A percentile compares a stretch with the other conserved stretches of the same genome.
phyloP scores from a whole-genome alignment of 805 yeast species.

The Monosporozyma servazzii region DNA sequence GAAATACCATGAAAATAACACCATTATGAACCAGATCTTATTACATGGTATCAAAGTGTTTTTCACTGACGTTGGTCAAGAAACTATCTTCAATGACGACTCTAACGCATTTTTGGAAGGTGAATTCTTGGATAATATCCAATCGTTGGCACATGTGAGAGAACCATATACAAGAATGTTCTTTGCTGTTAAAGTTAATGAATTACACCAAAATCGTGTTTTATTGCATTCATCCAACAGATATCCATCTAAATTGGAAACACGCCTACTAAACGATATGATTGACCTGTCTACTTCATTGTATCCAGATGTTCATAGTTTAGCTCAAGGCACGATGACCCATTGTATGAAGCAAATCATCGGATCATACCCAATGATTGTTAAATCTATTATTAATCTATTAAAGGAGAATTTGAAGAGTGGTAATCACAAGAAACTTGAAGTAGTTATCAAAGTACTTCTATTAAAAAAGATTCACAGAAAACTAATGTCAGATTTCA shows the following conservation, averaged over 20 bases:
- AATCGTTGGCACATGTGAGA: slow-evolving; percentile 49
- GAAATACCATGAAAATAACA: slow-evolving; percentile 49
- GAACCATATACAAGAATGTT: slow-evolving; percentile 72
- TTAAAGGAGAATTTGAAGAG: slow-evolving; percentile 41
- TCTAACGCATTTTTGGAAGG: slow-evolving; percentile 47
- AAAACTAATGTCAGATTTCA: slow-evolving; percentile 49
- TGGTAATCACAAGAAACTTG: slow-evolving; percentile 46
- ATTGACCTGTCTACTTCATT: slow-evolving; percentile 56
- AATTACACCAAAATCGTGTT: slow-evolving; percentile 68
- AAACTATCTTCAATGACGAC: slow-evolving; percentile 49
- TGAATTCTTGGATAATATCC: slow-evolving; percentile 48
- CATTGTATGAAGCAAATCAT: slow-evolving; percentile 62
- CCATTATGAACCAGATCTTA: slow-evolving; percentile 51
- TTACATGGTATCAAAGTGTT: slow-evolving; percentile 62
- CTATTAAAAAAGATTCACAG: slow-evolving; percentile 48
- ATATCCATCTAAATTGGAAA: slow-evolving; percentile 57
- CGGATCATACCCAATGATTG: slow-evolving; percentile 51
- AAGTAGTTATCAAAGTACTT: slow-evolving; percentile 56
- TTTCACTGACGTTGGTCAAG: slow-evolving; percentile 74
- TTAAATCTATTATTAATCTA: slow-evolving; percentile 34
- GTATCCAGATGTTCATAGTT: slow-evolving; percentile 55
- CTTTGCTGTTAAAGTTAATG: slow-evolving; percentile 61
- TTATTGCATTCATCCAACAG: slow-evolving; percentile 65
- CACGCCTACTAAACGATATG: slow-evolving; percentile 52
- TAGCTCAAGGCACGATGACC: slow-evolving; percentile 60